Percentiles rank a stretch among this genome's conserved stretches.
Evolutionary conservation across 352 stramenopile species (phyloP).

Genomic region (Pythium utonaiense): DNA sequence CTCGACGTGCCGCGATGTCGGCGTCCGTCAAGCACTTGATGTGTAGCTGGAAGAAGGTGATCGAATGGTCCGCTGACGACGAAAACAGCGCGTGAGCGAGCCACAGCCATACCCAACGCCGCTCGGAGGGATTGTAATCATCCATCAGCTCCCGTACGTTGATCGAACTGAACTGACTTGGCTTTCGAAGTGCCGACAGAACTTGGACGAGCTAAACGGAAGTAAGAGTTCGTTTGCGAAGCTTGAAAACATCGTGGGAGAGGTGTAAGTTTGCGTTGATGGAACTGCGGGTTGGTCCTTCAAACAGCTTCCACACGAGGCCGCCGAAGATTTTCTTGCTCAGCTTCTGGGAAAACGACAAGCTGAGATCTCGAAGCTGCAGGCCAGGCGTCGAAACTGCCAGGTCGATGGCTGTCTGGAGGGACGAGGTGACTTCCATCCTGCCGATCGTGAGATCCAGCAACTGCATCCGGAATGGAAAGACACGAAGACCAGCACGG

Average conservation of each 20-base stretch:
- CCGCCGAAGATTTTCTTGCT: no score
- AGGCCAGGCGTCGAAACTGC: neutral
- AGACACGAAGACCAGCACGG: neutral
- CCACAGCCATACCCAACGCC: neutral
- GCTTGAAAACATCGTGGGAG: no score
- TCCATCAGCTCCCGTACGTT: neutral
- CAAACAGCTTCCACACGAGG: no score
- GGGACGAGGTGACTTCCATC: neutral
- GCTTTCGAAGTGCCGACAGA: no score
- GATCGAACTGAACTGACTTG: neutral
- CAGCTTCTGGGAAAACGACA: no score
- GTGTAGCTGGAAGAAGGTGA: neutral
- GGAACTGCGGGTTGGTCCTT: no score
- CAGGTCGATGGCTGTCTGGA: neutral
- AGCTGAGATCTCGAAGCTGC: no score
- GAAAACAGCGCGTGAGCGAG: neutral
- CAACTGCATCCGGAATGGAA: neutral
- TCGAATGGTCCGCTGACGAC: neutral
- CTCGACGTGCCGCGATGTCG: neutral
- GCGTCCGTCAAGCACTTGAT: neutral
- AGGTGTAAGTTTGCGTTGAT: no score
- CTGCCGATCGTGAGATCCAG: neutral
- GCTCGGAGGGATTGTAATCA: neutral
- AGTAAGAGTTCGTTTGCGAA: no score
- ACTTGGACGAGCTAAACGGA: no score